Percentiles rank a stretch among this genome's conserved stretches.
Conservation (phyloP, 805 yeast genomes). For the Saccharomyces kudriavzevii region DNA sequence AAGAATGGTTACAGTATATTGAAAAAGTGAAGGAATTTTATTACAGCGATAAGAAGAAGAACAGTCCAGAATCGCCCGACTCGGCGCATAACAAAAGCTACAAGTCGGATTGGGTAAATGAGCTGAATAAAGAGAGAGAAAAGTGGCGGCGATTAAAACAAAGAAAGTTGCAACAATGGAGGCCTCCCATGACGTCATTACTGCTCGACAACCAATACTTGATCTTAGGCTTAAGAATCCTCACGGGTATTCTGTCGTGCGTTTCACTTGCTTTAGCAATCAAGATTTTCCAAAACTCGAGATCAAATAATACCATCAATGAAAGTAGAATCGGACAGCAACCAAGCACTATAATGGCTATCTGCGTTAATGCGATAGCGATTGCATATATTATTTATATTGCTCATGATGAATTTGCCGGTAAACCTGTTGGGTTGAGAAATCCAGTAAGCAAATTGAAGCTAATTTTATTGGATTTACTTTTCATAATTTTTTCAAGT, state of each 20-base stretch:
- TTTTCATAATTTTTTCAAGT: conserved; percentile 80
- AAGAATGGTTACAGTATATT: conserved; percentile 26
- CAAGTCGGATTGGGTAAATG: conserved; percentile 18
- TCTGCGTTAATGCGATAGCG: conserved; percentile 75
- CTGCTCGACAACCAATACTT: conserved; percentile 70
- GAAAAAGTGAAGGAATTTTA: conserved; percentile 23
- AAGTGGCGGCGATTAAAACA: conserved; percentile 31
- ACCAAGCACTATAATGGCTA: conserved; percentile 89
- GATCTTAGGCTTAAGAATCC: conserved; percentile 65
- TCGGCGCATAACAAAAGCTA: background rate
- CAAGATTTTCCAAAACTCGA: conserved; percentile 41
- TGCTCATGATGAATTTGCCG: conserved; percentile 83
- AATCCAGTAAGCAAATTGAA: conserved; percentile 77
- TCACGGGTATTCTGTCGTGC: conserved; percentile 49
- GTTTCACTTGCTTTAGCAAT: conserved; percentile 68
- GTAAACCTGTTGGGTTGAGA: conserved; percentile 86
- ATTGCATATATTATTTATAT: conserved; percentile 70
- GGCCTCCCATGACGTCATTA: conserved; percentile 50
- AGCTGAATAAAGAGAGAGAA: conserved; percentile 21
- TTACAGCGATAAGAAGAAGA: conserved; percentile 10
- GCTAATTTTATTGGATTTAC: conserved; percentile 69
- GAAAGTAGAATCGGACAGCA: conserved; percentile 48
- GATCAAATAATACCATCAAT: conserved; percentile 9
- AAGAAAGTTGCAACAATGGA: conserved; percentile 55
- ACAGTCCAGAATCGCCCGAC: background rate